Evolutionary conservation across 805 yeast genomes (phyloP).

Genomic region (Candida namnaoensis): DNA sequence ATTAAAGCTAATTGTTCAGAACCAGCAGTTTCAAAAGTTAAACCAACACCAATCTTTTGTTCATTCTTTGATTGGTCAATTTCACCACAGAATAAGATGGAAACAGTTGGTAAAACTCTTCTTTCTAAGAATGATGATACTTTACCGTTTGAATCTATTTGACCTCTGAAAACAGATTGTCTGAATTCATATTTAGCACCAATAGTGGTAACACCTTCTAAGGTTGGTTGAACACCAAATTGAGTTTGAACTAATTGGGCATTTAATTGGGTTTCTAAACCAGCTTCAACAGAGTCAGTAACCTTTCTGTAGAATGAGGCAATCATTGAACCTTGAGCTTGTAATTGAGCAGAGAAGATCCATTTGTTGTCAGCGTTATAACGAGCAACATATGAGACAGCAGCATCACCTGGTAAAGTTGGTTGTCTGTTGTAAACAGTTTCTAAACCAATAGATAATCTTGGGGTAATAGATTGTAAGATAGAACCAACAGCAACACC

Average conservation of each 20-base stretch:
- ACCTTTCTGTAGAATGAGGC: conserved; percentile 94
- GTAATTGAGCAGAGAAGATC: conserved; percentile 91
- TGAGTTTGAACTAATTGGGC: conserved; percentile 70
- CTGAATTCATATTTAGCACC: conserved; percentile 99
- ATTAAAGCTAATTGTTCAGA: conserved; percentile 85
- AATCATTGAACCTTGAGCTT: conserved; percentile 83
- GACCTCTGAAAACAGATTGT: conserved; percentile 93
- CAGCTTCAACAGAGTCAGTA: conserved; percentile 90
- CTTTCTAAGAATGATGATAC: conserved; percentile 88
- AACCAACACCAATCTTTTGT: conserved; percentile 84
- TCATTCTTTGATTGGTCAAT: conserved; percentile 78
- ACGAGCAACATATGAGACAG: conserved; percentile 83
- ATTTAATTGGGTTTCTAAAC: conserved; percentile 77
- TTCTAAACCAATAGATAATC: conserved; percentile 84
- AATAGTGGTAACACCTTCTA: conserved; percentile 86
- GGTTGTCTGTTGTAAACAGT: conserved; percentile 78
- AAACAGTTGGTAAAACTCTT: conserved; percentile 85
- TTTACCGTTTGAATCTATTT: conserved; percentile 84
- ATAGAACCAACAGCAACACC: conserved; percentile 92
- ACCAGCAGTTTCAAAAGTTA: conserved; percentile 94
- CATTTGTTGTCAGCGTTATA: conserved; percentile 72
- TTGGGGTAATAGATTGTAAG: conserved; percentile 81
- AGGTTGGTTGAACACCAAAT: conserved; percentile 72
- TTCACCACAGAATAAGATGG: conserved; percentile 85
- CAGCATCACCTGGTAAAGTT: conserved; percentile 80